Percentiles rank a stretch among this genome's conserved stretches.
phyloP scores from a whole-genome alignment of 2,329 filamentous ascomycete species.

The Hirsutella minnesotensis region DNA sequence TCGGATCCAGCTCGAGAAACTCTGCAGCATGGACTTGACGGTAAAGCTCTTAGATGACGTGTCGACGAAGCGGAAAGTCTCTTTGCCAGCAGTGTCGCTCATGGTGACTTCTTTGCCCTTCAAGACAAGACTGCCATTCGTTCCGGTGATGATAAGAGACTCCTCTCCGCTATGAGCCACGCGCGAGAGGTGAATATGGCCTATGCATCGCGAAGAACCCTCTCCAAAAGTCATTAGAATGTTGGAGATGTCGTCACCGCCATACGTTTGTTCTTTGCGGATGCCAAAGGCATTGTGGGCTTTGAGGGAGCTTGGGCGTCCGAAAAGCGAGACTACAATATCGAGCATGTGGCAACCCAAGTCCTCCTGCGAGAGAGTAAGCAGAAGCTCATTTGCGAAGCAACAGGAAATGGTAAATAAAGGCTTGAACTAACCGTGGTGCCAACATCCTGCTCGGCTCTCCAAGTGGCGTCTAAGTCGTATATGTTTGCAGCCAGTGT shows the following conservation, averaged over 20 bases:
- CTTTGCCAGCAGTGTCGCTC: not conserved
- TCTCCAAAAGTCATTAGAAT: not conserved
- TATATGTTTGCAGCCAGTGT: not conserved
- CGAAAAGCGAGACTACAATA: not conserved
- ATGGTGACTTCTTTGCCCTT: not conserved
- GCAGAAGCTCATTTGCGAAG: too few relatives aligned
- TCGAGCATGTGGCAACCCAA: not conserved
- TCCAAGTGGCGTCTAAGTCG: not conserved
- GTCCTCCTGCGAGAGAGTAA: not conserved
- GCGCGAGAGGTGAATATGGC: not conserved
- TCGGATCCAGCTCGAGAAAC: not conserved
- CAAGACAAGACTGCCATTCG: not conserved
- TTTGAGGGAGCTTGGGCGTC: not conserved
- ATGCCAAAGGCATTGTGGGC: not conserved
- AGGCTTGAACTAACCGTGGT: not conserved
- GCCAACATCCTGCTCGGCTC: not conserved
- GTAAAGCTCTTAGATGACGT: not conserved
- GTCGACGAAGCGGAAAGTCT: not conserved
- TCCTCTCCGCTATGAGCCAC: not conserved
- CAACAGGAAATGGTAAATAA: too few relatives aligned
- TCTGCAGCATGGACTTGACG: not conserved
- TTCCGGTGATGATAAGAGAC: not conserved
- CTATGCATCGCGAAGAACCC: not conserved
- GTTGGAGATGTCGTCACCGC: not conserved
- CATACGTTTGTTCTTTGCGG: not conserved